These are phyloP conservation scores for Lonicera japonica DNA, from an alignment of 129 eudicot genomes.

Conservation along the genomic window DNA sequence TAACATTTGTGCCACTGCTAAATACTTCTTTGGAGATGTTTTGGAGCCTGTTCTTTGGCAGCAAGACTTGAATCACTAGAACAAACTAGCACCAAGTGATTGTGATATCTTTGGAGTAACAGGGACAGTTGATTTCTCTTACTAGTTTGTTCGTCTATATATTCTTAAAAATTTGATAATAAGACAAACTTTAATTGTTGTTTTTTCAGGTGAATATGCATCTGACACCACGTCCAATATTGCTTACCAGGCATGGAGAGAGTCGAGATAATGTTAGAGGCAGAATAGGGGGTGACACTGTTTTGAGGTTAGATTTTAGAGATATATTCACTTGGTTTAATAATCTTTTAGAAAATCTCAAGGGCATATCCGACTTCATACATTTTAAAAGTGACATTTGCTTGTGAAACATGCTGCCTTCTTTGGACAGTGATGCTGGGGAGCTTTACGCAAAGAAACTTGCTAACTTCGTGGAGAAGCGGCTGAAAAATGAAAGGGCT, in stretches of 20 bases:
- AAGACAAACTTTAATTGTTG: constrained; percentile 5
- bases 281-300: constrained; percentile 95
- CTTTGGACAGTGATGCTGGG: constrained; percentile 71
- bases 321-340: background rate
- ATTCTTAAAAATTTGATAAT: background rate
- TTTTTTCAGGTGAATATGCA: constrained; percentile 80
- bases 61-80: background rate
- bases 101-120: background rate
- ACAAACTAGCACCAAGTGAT: no score
- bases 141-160: background rate
- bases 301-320: constrained; percentile 41
- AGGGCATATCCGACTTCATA: background rate
- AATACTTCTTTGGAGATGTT: no score
- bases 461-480: constrained; percentile 87
- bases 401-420: background rate
- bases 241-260: constrained; percentile 94
- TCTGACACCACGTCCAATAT: constrained; percentile 90
- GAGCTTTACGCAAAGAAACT: constrained; percentile 93
- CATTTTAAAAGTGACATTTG: background rate
- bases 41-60: background rate
- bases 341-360: no score
- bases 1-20: no score
- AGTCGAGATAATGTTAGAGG: constrained; percentile 89
- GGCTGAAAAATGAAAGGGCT: constrained; percentile 79
- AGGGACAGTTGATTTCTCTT: background rate